Evolutionary conservation across 1,139 yeast species (phyloP), one percentile per base, ranked within the genome.

Genomic region (Ashbya aceris): DNA sequence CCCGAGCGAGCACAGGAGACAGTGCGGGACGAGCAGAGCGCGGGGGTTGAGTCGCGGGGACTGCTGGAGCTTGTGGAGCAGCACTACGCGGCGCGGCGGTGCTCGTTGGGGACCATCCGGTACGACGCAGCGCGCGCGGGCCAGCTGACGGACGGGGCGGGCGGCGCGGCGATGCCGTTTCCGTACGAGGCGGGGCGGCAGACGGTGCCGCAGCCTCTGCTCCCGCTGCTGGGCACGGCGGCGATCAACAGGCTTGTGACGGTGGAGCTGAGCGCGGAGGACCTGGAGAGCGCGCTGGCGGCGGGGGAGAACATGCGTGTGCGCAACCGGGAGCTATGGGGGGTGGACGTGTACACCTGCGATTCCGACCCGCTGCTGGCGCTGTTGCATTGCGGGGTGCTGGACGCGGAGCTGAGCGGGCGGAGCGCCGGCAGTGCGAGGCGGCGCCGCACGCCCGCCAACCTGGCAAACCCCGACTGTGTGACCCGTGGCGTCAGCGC

Each of bases 341-440:
- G 98, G 2, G 85, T 95, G 0, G 87, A 82, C 41, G 69, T 91
- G 2, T 91, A 89, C 61, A 84, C 96, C 1, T 97, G 91, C 61
- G 98, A 91, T 62, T 83, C 95, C 1, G 95, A 91, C 58, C 66
- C 89, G 3, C 71, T 91, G 34, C 71, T 84, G 2, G 83, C 80
- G 0, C 65, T 89, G 45, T 73, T 77, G 47, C 97, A 91, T 55
- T 65, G 76, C 47, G 96, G 96, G 0, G 67, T 80, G 26, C 69
- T 84, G 20, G 67, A 67, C 9, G 64, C 30, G 10, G 71, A 58
- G 69, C 69, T 47, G 57, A 61, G 17, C 50, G 45, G 8, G 47
- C 52, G 30, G 49, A 41, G 4, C 46, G 41, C 4, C 34, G 31
- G 7, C 41, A 37, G 28, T 45, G 35, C 17, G 17, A 7, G 12